Conservation (phyloP, 2,329 filamentous ascomycete species). For the Verticillium isaacii region DNA sequence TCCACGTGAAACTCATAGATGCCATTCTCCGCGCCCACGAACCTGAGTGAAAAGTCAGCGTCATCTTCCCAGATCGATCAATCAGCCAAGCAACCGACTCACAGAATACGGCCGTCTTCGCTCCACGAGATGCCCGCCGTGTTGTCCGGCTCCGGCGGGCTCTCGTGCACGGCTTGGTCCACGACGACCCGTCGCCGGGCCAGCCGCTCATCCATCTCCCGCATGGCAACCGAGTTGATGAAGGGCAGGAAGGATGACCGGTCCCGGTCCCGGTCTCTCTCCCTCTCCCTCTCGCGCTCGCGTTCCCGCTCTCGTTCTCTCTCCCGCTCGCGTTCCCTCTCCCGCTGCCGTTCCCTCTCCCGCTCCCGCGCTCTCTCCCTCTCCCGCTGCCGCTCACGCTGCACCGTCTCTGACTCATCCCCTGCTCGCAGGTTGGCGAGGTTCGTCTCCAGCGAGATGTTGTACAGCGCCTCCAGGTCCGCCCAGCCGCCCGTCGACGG, state of each 20-base stretch:
- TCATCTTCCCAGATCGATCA: neutral
- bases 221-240: conserved; percentile 28
- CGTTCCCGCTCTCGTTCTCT: neutral
- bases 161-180: conserved; percentile 36
- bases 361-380: neutral
- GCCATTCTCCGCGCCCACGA: conserved; percentile 63
- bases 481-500: conserved; percentile 25
- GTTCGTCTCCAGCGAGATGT: conserved; percentile 23
- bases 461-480: conserved; percentile 38
- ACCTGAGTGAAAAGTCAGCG: conserved; percentile 35
- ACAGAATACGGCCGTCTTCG: conserved; percentile 55
- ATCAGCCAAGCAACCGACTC: conserved; percentile 25
- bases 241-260: conserved; percentile 31
- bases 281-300: neutral
- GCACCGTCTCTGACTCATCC: neutral
- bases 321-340: neutral
- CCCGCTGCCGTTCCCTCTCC: neutral
- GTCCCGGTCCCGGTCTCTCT: conserved; percentile 25
- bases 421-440: conserved; percentile 19
- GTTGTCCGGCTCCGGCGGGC: conserved; percentile 45
- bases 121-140: conserved; percentile 61
- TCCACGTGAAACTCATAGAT: conserved; percentile 72
- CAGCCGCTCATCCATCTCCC: conserved; percentile 23
- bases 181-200: conserved; percentile 16
- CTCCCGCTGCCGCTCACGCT: neutral